Conservation (phyloP, 1,284 basidiomycete genomes). For the Somion occarium region DNA sequence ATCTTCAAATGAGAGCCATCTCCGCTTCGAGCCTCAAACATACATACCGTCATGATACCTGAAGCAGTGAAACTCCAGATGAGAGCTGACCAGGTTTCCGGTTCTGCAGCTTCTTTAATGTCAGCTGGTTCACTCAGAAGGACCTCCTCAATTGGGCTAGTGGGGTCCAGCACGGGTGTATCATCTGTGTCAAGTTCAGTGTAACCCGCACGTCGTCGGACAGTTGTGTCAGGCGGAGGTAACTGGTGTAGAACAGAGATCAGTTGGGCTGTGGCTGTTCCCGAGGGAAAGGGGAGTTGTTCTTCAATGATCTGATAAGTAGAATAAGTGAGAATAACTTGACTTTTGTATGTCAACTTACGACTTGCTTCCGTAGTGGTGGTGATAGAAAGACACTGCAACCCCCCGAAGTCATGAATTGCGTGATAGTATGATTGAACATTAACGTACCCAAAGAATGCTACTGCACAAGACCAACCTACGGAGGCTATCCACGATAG, state of each 20-base stretch:
- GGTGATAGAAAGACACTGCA: conserved; percentile 88
- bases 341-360: conserved; percentile 30
- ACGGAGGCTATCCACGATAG: conserved; percentile 71
- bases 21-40: neutral
- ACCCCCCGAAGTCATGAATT: neutral
- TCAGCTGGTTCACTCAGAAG: conserved; percentile 11
- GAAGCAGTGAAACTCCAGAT: conserved; percentile 74
- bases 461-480: conserved; percentile 83
- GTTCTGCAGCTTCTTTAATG: conserved; percentile 15
- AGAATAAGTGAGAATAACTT: conserved; percentile 3
- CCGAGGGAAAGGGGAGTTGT: conserved; percentile 89
- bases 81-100: conserved; percentile 70
- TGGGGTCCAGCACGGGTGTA: neutral
- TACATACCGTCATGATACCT: conserved; percentile 64
- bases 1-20: neutral
- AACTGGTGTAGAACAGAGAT: conserved; percentile 87
- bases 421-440: neutral
- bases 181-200: conserved; percentile 35
- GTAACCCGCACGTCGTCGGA: conserved; percentile 56
- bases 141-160: conserved; percentile 1
- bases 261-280: conserved; percentile 95
- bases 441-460: conserved; percentile 81
- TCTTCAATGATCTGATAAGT: conserved; percentile 80
- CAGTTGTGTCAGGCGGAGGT: conserved; percentile 54
- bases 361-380: conserved; percentile 90